Base-by-base conservation (phyloP, 371 early-diverging fungal species). In the Smittium culicis region DNA sequence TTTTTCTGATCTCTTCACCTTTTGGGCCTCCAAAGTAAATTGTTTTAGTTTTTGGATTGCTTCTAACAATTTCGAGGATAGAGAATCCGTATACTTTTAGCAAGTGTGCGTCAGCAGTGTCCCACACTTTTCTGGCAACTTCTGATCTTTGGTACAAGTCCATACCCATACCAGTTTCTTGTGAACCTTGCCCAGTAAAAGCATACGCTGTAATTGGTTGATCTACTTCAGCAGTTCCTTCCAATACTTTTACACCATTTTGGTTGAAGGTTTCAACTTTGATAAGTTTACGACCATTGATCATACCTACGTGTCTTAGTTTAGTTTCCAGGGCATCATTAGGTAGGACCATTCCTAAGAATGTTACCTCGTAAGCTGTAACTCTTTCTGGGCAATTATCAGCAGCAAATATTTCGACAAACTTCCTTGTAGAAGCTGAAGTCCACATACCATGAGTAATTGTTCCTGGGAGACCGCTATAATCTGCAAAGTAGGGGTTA, bases 361-460 rank as follows among this genome's bases (percentile, higher is more conserved):
- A 91, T 66, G 81, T 81, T 65, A 90, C 93, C 35, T 83, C 72
- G 76, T 90, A 94, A 61, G 83, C 84, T 59, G 83, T 85, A 35
- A 94, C 92, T 59, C 94, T 88, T 73, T 85, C 82, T 58, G 96
- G 94, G 66, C 87, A 86, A 80, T 96, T 96, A 78, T 93, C 92
- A 65, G 96, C 96, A 69, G 94, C 96, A 69, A 88, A 87, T 68
- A 85, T 84, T 78, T 96, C 96, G 65, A 96, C 93, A 77, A 93
- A 91, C 82, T 91, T 91, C 79, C 95, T 88, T 61, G 93, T 89
- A 24, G 94, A 87, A 24, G 96, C 96, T 66, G 86, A 85, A 66
- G 95, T 94, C 95, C 95, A 96, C 95, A 96, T 94, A 67, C 96
- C 96, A 76, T 96, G 96, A 30, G 96, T 96, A 72, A 96, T 94